Conservation (phyloP, 345 rosid species). For the Mangifera indica region DNA sequence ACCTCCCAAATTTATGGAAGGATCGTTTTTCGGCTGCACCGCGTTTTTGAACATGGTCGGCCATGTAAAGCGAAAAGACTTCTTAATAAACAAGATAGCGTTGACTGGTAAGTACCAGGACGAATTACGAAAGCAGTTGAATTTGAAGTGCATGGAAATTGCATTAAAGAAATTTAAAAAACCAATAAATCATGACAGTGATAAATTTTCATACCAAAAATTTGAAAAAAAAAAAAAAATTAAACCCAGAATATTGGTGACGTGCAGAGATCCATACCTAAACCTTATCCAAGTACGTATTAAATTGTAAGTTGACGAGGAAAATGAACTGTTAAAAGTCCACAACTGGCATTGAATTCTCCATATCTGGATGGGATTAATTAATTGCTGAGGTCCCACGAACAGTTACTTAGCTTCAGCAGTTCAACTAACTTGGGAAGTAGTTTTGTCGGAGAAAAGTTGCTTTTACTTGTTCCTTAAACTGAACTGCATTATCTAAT, state of each 20-base stretch:
- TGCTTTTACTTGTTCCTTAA: not conserved
- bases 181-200: too few species aligned
- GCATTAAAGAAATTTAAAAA: too few species aligned
- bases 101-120: not conserved
- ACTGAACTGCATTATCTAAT: not conserved
- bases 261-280: too few species aligned
- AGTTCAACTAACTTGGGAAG: not conserved
- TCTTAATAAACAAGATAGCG: not conserved
- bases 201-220: too few species aligned
- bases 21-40: too few species aligned
- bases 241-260: too few species aligned
- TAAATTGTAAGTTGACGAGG: not conserved
- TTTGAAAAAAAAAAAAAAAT: too few species aligned
- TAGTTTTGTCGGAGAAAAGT: too few species aligned
- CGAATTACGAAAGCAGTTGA: too few species aligned
- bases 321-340: not conserved
- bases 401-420: not conserved
- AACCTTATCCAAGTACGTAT: not conserved
- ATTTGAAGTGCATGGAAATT: too few species aligned
- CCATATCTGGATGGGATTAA: too few species aligned
- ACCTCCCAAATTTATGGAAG: too few species aligned
- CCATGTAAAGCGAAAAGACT: constrained; percentile 1
- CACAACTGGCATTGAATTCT: not conserved
- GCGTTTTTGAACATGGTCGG: not conserved
- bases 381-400: not conserved